Percentiles rank a stretch among this genome's conserved stretches.
Conservation (phyloP, 495 filamentous ascomycete genomes). For the Lentithecium fluviatile region DNA sequence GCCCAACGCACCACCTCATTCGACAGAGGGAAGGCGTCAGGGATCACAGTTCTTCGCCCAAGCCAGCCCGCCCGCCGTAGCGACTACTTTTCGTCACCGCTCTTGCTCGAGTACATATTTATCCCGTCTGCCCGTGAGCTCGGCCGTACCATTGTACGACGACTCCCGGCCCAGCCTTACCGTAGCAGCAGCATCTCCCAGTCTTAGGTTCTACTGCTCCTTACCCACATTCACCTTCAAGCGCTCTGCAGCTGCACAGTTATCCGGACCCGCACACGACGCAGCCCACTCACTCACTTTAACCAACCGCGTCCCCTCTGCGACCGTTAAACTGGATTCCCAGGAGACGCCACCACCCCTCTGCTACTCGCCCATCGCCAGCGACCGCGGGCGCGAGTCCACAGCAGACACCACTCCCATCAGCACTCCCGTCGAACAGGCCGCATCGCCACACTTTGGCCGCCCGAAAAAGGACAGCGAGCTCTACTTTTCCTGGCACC, state of each 20-base stretch:
- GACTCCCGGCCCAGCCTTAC: not conserved
- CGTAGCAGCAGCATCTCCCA: not conserved
- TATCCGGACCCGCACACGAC: constrained; percentile 2
- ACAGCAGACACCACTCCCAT: constrained; percentile 39
- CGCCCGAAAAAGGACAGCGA: constrained; percentile 37
- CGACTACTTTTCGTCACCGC: not conserved
- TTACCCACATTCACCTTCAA: not conserved
- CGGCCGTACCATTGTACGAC: not conserved
- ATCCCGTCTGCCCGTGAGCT: not conserved
- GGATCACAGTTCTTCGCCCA: not conserved
- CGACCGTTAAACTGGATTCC: constrained; percentile 38
- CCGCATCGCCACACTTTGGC: constrained; percentile 28
- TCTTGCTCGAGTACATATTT: not conserved
- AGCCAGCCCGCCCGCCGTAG: not conserved
- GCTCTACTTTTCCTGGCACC: constrained; percentile 45
- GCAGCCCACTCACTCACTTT: not conserved
- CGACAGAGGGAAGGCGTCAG: constrained; percentile 3
- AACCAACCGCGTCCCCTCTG: not conserved
- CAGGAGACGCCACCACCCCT: constrained; percentile 40
- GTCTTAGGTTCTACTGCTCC: not conserved
- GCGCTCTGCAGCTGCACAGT: not conserved
- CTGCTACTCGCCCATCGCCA: constrained; percentile 35
- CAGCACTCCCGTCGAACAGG: constrained; percentile 33
- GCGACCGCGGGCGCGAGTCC: constrained; percentile 37
- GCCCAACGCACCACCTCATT: constrained; percentile 14